These are phyloP conservation scores for Hymenoscyphus repandus DNA, from an alignment of 2,329 filamentous ascomycete species.

Conservation along the genomic window DNA sequence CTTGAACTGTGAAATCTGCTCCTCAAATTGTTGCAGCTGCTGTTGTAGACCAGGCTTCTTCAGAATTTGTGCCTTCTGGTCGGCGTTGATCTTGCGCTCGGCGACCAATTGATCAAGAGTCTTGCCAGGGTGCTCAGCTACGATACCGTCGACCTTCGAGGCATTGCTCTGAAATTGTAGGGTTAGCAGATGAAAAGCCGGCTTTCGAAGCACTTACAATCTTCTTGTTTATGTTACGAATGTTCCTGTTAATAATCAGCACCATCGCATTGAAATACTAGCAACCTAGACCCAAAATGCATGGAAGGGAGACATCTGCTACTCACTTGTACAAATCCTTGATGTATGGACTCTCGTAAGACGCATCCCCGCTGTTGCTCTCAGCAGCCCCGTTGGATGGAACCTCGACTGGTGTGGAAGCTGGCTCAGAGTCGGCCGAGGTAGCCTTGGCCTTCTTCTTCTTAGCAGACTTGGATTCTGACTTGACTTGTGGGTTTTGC, in stretches of 20 bases:
- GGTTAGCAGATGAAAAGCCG: constrained; percentile 14
- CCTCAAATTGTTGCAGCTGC: constrained; percentile 65
- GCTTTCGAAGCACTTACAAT: constrained; percentile 56
- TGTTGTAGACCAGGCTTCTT: constrained; percentile 71
- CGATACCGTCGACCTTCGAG: constrained; percentile 64
- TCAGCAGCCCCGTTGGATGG: constrained; percentile 41
- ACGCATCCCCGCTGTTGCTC: constrained; percentile 43
- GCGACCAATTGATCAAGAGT: constrained; percentile 68
- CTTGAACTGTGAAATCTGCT: constrained; percentile 69
- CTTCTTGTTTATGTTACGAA: constrained; percentile 92
- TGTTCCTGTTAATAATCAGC: constrained; percentile 54
- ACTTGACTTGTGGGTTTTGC: constrained; percentile 56
- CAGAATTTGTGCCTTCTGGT: constrained; percentile 70
- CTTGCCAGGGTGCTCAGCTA: constrained; percentile 64
- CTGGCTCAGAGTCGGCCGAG: constrained; percentile 49
- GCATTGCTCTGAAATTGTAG: constrained; percentile 53
- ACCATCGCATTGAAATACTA: constrained; percentile 5
- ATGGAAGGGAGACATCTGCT: background rate
- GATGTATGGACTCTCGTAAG: constrained; percentile 70
- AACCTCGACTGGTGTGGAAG: constrained; percentile 40
- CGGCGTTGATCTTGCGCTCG: constrained; percentile 69
- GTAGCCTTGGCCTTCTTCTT: constrained; percentile 63
- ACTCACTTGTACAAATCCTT: constrained; percentile 86
- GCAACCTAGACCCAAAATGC: background rate
- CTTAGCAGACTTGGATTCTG: constrained; percentile 61